A percentile compares a stretch with the other conserved stretches of the same genome.
These are phyloP conservation scores for Colletotrichum noveboracense DNA, from an alignment of 2,329 filamentous ascomycete species.

Conservation along the genomic window DNA sequence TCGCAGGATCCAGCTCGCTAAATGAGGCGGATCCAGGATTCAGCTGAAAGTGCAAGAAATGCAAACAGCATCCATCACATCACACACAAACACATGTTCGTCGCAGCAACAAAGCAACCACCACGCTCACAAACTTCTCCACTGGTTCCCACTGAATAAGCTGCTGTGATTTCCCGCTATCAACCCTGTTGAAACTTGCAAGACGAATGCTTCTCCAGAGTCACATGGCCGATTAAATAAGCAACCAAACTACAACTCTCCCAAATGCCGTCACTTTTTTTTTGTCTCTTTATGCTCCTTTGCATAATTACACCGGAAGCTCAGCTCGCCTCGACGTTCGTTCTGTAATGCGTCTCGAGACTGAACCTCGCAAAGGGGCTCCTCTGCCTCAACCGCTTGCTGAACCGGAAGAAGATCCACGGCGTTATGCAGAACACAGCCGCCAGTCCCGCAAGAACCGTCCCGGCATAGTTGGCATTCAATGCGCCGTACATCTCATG, in stretches of 20 bases:
- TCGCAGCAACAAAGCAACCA: background rate
- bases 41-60: background rate
- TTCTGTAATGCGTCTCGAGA: conserved; percentile 22
- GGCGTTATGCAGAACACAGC: conserved; percentile 24
- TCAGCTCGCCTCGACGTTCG: conserved; percentile 21
- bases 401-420: conserved; percentile 26
- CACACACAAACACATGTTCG: background rate
- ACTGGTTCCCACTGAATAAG: conserved; percentile 22
- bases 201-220: background rate
- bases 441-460: conserved; percentile 26
- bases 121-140: background rate
- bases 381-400: conserved; percentile 24
- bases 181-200: conserved; percentile 15
- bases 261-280: background rate
- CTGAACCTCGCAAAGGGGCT: conserved; percentile 30
- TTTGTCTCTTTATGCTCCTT: background rate
- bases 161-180: background rate
- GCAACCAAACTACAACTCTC: background rate
- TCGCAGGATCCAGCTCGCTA: background rate
- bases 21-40: background rate
- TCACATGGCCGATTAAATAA: background rate
- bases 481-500: conserved; percentile 26
- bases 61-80: background rate
- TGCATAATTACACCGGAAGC: background rate
- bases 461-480: conserved; percentile 26